Percentiles rank a stretch among this genome's conserved stretches.
These are phyloP conservation scores for Saccharata proteae DNA, from an alignment of 2,329 filamentous ascomycete genomes.

Conservation along the genomic window DNA sequence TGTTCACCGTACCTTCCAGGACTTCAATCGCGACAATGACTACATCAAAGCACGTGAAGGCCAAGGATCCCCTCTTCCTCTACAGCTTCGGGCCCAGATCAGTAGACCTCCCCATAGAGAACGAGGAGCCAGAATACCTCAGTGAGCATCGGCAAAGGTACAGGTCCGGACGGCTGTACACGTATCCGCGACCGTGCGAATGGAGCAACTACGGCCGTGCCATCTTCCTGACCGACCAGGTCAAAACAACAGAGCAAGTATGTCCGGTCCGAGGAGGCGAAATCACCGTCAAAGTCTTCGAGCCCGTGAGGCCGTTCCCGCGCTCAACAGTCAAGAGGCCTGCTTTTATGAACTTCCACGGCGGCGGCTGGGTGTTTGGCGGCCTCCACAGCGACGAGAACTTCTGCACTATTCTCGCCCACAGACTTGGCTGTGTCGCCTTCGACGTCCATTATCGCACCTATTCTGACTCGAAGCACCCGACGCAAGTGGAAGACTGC, in stretches of 20 bases:
- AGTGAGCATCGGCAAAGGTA: slow-evolving; percentile 6
- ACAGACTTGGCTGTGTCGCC: slow-evolving; percentile 11
- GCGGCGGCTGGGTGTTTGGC: slow-evolving; percentile 27
- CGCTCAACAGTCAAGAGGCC: slow-evolving; percentile 5
- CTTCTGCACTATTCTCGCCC: slow-evolving; percentile 18
- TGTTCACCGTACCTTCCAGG: too few species aligned
- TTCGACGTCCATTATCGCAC: slow-evolving; percentile 25
- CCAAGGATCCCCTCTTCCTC: too few species aligned
- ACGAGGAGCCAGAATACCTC: too few species aligned
- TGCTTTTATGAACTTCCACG: slow-evolving; percentile 20
- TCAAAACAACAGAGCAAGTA: slow-evolving; percentile 5
- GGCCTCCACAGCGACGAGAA: slow-evolving; percentile 23
- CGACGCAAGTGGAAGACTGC: slow-evolving; percentile 24
- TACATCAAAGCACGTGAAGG: too few species aligned
- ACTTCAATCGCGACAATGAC: too few species aligned
- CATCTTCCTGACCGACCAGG: slow-evolving; percentile 4
- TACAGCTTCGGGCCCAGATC: too few species aligned
- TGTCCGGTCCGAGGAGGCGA: slow-evolving; percentile 6
- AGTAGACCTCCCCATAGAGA: too few species aligned
- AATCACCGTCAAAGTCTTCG: slow-evolving; percentile 6
- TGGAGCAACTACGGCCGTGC: slow-evolving; percentile 7
- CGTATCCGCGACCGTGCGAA: slow-evolving; percentile 5
- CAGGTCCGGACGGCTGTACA: slow-evolving; percentile 6
- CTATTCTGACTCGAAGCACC: slow-evolving; percentile 21
- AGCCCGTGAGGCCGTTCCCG: neutral